Percentiles rank a stretch among this genome's conserved stretches.
phyloP scores from a whole-genome alignment of 2,329 filamentous ascomycete genomes.

The Capronia americana region DNA sequence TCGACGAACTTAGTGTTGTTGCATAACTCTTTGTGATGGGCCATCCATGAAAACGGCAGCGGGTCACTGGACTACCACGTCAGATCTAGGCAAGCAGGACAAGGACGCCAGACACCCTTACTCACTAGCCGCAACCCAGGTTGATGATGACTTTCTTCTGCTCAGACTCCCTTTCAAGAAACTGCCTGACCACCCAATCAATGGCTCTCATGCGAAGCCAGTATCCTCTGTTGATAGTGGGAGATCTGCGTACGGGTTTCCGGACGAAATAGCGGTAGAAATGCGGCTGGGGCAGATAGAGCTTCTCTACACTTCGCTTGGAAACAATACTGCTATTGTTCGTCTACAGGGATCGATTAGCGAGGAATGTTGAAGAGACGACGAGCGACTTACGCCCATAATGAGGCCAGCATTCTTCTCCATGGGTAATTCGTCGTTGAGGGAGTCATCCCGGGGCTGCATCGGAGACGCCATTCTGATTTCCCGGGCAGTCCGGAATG shows the following conservation, averaged over 20 bases:
- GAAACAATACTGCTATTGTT: conserved; percentile 93
- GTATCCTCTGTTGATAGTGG: conserved; percentile 88
- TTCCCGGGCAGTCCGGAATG: neutral
- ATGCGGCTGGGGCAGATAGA: conserved; percentile 82
- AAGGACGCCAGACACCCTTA: conserved; percentile 26
- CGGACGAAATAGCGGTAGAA: conserved; percentile 88
- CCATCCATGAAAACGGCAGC: conserved; percentile 81
- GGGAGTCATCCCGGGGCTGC: conserved; percentile 1
- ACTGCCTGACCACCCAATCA: conserved; percentile 74
- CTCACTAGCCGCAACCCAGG: conserved; percentile 40
- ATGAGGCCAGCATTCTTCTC: conserved; percentile 59
- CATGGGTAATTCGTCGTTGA: conserved; percentile 36
- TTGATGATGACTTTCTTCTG: conserved; percentile 40
- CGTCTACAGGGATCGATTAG: conserved; percentile 60
- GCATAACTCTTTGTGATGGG: conserved; percentile 63
- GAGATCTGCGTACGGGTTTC: conserved; percentile 81
- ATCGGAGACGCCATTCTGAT: conserved; percentile 30
- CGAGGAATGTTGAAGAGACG: conserved; percentile 14
- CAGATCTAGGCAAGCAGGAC: neutral
- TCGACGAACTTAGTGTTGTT: conserved; percentile 38
- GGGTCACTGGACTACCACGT: conserved; percentile 69
- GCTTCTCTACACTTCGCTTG: conserved; percentile 87
- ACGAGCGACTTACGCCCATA: conserved; percentile 56
- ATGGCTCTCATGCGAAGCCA: conserved; percentile 85
- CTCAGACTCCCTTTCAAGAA: conserved; percentile 64